Evolutionary conservation across 139 green algal species (phyloP).

Genomic region (Tetradesmus obliquus): DNA sequence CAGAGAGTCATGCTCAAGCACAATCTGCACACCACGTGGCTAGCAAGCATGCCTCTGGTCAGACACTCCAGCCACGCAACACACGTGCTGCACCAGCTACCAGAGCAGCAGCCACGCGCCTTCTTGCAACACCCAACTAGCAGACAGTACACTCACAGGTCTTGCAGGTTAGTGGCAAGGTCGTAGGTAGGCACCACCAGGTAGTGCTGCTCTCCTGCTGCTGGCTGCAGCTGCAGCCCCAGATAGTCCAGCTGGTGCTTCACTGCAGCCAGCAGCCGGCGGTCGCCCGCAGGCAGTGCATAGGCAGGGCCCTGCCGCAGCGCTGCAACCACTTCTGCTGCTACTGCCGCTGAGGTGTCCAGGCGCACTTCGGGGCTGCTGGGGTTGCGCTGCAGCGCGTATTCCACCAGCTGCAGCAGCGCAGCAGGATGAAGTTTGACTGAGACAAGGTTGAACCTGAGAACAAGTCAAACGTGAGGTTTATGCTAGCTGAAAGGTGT

Average conservation of each 20-base stretch:
- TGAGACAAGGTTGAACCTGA: too few species aligned
- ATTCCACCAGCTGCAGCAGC: not conserved
- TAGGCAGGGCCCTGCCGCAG: not conserved
- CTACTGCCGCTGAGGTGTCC: not conserved
- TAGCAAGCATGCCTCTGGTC: too few species aligned
- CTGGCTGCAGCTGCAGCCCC: not conserved
- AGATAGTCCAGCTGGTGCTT: not conserved
- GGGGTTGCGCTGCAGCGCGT: not conserved
- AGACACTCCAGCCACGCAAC: too few species aligned
- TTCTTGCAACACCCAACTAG: too few species aligned
- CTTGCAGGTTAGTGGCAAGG: not conserved
- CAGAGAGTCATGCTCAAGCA: not conserved
- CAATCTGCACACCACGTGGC: too few species aligned
- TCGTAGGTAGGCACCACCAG: not conserved
- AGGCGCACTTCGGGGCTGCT: not conserved
- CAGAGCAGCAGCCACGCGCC: too few species aligned
- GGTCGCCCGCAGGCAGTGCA: not conserved
- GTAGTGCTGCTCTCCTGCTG: not conserved
- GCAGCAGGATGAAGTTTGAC: not conserved
- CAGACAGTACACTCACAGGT: too few species aligned
- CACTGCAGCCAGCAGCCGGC: not conserved
- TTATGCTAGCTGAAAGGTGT: too few species aligned
- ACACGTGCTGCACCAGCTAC: too few species aligned
- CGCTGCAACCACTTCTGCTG: not conserved
- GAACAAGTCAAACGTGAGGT: too few species aligned